Conservation (phyloP, 768 basidiomycete genomes). For the Serendipita sp. region DNA sequence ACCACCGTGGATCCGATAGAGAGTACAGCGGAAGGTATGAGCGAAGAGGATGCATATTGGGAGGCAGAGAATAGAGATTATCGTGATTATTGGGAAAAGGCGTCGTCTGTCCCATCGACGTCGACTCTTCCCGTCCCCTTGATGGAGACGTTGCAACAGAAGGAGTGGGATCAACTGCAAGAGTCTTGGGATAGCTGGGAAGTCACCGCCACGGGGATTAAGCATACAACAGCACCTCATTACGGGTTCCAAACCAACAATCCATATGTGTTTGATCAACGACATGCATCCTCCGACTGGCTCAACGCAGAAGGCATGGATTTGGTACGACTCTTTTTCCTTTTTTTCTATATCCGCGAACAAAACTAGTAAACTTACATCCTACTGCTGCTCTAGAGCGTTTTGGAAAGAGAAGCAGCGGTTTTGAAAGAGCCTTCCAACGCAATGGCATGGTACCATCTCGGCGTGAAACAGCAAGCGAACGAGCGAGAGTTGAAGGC, state of each 20-base stretch:
- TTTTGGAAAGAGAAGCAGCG: slow-evolving; percentile 77
- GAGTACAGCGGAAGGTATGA: slow-evolving; percentile 6
- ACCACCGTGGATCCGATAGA: neutral
- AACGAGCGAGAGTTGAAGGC: slow-evolving; percentile 91
- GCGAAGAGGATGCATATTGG: slow-evolving; percentile 47
- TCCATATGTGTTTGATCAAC: slow-evolving; percentile 56
- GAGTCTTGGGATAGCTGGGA: slow-evolving; percentile 71
- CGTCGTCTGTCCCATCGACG: neutral
- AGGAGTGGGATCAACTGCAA: slow-evolving; percentile 55
- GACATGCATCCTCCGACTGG: slow-evolving; percentile 10
- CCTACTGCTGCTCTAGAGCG: slow-evolving; percentile 37
- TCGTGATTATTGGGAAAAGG: slow-evolving; percentile 31
- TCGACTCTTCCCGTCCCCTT: neutral
- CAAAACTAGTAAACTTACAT: slow-evolving; percentile 14
- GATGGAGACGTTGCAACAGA: slow-evolving; percentile 14
- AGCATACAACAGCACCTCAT: slow-evolving; percentile 24
- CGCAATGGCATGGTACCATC: slow-evolving; percentile 70
- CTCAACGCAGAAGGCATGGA: slow-evolving; percentile 4
- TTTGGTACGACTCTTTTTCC: slow-evolving; percentile 11
- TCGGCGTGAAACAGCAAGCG: slow-evolving; percentile 95
- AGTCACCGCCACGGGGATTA: slow-evolving; percentile 51
- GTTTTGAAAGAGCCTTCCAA: slow-evolving; percentile 64
- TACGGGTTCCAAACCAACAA: slow-evolving; percentile 70
- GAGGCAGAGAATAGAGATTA: slow-evolving; percentile 56
- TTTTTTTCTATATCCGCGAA: neutral